phyloP scores from a whole-genome alignment of 2,329 filamentous ascomycete species.

The Penicillium sp. region DNA sequence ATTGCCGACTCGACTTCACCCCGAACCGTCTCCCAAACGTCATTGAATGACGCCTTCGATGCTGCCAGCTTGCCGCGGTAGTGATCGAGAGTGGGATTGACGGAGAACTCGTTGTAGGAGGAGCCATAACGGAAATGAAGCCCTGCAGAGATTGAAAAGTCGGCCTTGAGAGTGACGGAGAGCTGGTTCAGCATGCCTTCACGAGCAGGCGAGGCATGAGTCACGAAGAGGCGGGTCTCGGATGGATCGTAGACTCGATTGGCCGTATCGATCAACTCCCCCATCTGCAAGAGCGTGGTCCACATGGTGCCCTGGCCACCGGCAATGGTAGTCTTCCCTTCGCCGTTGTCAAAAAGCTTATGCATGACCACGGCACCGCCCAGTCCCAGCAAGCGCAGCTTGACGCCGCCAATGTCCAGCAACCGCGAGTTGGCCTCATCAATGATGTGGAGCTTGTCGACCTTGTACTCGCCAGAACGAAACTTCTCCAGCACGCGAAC shows the following conservation, averaged over 20 bases:
- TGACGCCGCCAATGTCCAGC: slow-evolving; percentile 89
- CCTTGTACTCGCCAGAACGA: slow-evolving; percentile 94
- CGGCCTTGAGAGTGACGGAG: slow-evolving; percentile 92
- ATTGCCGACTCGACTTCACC: slow-evolving; percentile 92
- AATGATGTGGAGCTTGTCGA: slow-evolving; percentile 95
- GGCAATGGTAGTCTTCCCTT: slow-evolving; percentile 94
- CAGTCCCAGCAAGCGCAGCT: slow-evolving; percentile 85
- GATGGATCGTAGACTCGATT: slow-evolving; percentile 98
- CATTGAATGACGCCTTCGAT: slow-evolving; percentile 96
- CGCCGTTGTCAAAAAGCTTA: slow-evolving; percentile 98
- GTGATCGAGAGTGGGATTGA: slow-evolving; percentile 95
- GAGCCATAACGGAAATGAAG: slow-evolving; percentile 98
- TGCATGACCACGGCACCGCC: slow-evolving; percentile 99
- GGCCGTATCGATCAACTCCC: slow-evolving; percentile 93
- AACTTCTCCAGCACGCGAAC: slow-evolving; percentile 97
- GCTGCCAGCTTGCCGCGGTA: slow-evolving; percentile 97
- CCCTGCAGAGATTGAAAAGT: slow-evolving; percentile 95
- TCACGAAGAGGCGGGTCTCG: slow-evolving; percentile 93
- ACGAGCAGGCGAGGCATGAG: slow-evolving; percentile 90
- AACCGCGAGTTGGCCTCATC: slow-evolving; percentile 96
- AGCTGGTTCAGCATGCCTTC: slow-evolving; percentile 97
- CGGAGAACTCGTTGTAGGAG: slow-evolving; percentile 99
- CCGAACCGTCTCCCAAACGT: slow-evolving; percentile 99
- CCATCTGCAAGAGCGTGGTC: slow-evolving; percentile 97
- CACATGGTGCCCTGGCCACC: slow-evolving; percentile 99